Conservation (phyloP, 495 filamentous ascomycete species). For the Massariosphaeria phaeospora region DNA sequence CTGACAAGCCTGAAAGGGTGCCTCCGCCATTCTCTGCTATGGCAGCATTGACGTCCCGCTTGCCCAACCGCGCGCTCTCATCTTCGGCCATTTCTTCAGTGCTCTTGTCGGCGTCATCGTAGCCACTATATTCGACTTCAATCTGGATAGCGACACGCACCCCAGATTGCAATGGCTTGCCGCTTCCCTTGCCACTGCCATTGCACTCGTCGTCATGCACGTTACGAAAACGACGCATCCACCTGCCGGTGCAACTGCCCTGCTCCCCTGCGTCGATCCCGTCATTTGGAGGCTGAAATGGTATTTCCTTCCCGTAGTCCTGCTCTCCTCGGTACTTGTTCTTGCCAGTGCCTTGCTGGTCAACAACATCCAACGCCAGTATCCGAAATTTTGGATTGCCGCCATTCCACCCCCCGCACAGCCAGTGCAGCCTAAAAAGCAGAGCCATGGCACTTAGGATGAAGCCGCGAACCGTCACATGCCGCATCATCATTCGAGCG, state of each 20-base stretch:
- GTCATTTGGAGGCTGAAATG: slow-evolving; percentile 11
- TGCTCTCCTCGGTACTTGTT: slow-evolving; percentile 17
- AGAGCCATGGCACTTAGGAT: background rate
- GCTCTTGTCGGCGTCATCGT: slow-evolving; percentile 18
- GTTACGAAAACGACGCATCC: slow-evolving; percentile 27
- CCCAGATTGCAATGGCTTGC: slow-evolving; percentile 13
- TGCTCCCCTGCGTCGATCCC: slow-evolving; percentile 9
- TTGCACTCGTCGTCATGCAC: slow-evolving; percentile 20
- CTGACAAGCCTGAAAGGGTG: slow-evolving; percentile 7
- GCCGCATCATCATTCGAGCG: too few species aligned
- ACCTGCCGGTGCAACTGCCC: slow-evolving; percentile 23
- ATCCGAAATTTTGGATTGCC: slow-evolving; percentile 25
- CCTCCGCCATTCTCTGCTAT: slow-evolving; percentile 22
- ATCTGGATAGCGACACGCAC: background rate
- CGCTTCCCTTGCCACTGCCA: slow-evolving; percentile 14
- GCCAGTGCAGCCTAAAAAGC: background rate
- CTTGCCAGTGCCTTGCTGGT: slow-evolving; percentile 25
- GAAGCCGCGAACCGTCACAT: too few species aligned
- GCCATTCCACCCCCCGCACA: background rate
- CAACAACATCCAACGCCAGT: slow-evolving; percentile 29
- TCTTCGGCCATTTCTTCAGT: slow-evolving; percentile 22
- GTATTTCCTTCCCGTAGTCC: slow-evolving; percentile 18
- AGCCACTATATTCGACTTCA: slow-evolving; percentile 10
- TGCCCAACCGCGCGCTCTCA: slow-evolving; percentile 19
- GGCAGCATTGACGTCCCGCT: slow-evolving; percentile 19